Percentiles rank a stretch among this genome's conserved stretches.
phyloP scores from a whole-genome alignment of 2,329 filamentous ascomycete species.

The Fusarium nurragi region DNA sequence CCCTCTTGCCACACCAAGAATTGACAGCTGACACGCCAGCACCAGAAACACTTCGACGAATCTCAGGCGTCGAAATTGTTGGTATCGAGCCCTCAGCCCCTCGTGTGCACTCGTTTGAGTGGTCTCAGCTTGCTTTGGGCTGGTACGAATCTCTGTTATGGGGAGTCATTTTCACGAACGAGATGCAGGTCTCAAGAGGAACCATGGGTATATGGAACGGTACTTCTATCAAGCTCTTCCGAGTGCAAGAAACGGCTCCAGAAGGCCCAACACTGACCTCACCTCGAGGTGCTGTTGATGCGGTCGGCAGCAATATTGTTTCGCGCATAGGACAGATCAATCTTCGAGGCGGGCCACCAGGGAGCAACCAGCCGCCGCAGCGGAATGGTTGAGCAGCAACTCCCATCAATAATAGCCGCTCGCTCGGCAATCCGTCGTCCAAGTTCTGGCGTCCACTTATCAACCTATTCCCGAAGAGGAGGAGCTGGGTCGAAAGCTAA shows the following conservation, averaged over 20 bases:
- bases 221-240: conserved; percentile 87
- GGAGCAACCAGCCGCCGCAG: conserved; percentile 31
- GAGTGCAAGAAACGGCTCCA: conserved; percentile 84
- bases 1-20: conserved; percentile 64
- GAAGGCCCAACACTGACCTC: conserved; percentile 83
- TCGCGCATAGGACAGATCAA: conserved; percentile 86
- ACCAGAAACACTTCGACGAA: conserved; percentile 61
- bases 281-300: conserved; percentile 90
- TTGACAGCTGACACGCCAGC: conserved; percentile 55
- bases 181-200: conserved; percentile 87
- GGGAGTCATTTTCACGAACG: conserved; percentile 90
- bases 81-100: conserved; percentile 79
- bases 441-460: not conserved
- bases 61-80: conserved; percentile 70
- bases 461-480: conserved; percentile 11
- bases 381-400: conserved; percentile 21
- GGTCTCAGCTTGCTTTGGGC: conserved; percentile 87
- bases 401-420: not conserved
- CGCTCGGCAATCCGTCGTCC: conserved; percentile 2
- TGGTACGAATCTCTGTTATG: conserved; percentile 97
- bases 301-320: conserved; percentile 89
- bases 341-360: conserved; percentile 61
- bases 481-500: not conserved
- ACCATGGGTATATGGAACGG: conserved; percentile 95
- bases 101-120: conserved; percentile 90